Base-by-base conservation (phyloP, 352 stramenopile genomes). In the Phytopythium oedochilum region DNA sequence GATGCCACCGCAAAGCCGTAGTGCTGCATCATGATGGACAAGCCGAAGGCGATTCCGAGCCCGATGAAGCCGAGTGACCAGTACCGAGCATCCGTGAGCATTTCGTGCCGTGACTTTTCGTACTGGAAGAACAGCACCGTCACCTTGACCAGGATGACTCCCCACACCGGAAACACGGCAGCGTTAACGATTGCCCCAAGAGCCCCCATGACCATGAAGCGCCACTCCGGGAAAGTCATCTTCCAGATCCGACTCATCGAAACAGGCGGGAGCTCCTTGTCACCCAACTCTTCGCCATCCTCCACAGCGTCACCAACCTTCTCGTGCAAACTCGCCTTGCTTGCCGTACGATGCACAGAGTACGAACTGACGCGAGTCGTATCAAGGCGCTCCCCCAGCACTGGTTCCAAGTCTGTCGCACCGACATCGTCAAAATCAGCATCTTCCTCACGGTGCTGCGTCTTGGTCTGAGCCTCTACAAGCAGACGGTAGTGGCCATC, bases 181-280 rank as follows among this genome's bases (percentile, higher is more conserved):
- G 68, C 57, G 17, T 73, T 78, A 8, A 74, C 25, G 11, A 71
- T 23, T 0, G 65, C 71, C 1, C 71, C 66, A 25, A 61, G 7
- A 0, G 17, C 36, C 2, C 68, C 68, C 25, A 65, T 28, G 4
- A 60, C 4, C 44, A 75, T 28, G 51, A 68, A 70, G 9, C 38
- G 44, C 62, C 48, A 70, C 14, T 82, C 71, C 0, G 59, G 56
- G 0, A 46, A 14, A 10, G 43, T 68, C 58, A 76, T 61, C n/a
- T 67, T 64, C 63, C 71, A 75, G 9, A 82, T 43, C 5, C 71
- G 71, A 88, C 88, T 12, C 31, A 61, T 42, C 8, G 59, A 47
- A n/a, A 66, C 35, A 10, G 47, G n/a, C 8, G 46, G 47, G 1
- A 55, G 38, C 18, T 45, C 31, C 14, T 25, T 39, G 29, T 46